Percentiles rank a stretch among this genome's conserved stretches.
phyloP scores from a whole-genome alignment of 257 asterid genomes.

The Lithospermum erythrorhizon region DNA sequence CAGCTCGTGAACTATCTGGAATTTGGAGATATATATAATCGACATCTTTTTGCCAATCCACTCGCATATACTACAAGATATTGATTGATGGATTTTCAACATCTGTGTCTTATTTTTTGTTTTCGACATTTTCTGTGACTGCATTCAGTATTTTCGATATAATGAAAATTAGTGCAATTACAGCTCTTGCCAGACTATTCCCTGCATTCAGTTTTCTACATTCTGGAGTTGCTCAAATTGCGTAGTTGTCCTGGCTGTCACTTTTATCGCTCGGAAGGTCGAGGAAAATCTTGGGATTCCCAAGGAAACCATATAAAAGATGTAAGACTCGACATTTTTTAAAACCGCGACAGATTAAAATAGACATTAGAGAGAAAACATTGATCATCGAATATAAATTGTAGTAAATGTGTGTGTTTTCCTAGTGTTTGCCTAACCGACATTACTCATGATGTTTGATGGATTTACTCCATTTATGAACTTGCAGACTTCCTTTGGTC shows the following conservation, averaged over 20 bases:
- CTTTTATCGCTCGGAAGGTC: constrained; percentile 75
- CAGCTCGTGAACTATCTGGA: too few species aligned
- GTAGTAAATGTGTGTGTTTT: too few species aligned
- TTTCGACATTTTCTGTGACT: too few species aligned
- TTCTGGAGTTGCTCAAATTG: constrained; percentile 53
- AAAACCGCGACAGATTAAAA: not conserved
- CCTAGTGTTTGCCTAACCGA: too few species aligned
- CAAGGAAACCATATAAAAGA: constrained; percentile 72
- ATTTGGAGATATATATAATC: too few species aligned
- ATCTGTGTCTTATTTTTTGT: not conserved
- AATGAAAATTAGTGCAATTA: constrained; percentile 6
- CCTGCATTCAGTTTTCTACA: constrained; percentile 58
- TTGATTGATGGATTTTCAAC: too few species aligned
- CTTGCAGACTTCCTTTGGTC: constrained; percentile 73
- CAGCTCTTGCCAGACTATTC: constrained; percentile 97
- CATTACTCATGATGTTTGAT: too few species aligned
- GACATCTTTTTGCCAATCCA: too few species aligned
- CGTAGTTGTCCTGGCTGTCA: constrained; percentile 86
- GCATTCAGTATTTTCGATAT: not conserved
- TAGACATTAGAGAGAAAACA: not conserved
- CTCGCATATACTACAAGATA: too few species aligned
- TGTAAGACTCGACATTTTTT: constrained; percentile 30
- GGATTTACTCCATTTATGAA: constrained; percentile 2
- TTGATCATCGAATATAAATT: too few species aligned
- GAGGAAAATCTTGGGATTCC: constrained; percentile 73